These are phyloP conservation scores for Spergularia azorica DNA, from an alignment of 179 eudicot genomes.

Conservation along the genomic window DNA sequence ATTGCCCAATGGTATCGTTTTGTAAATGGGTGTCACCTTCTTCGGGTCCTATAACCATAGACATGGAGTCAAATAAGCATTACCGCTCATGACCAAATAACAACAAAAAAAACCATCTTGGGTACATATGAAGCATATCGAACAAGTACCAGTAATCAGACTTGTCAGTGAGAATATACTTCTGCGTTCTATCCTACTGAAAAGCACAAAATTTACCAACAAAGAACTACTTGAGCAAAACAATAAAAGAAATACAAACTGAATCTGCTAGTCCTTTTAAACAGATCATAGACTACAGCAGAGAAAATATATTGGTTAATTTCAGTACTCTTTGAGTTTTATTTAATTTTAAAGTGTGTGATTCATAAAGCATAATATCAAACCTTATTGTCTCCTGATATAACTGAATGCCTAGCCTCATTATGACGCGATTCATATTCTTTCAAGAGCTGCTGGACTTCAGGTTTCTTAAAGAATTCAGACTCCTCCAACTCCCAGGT, in stretches of 20 bases:
- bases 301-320: not conserved
- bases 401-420: constrained; percentile 37
- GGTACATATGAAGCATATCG: too few relatives aligned
- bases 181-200: too few relatives aligned
- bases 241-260: not conserved
- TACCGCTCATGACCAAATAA: too few relatives aligned
- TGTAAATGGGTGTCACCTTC: too few relatives aligned
- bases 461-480: constrained; percentile 46
- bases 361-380: constrained; percentile 5
- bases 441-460: constrained; percentile 44
- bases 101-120: too few relatives aligned
- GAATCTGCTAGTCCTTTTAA: not conserved
- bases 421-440: constrained; percentile 54
- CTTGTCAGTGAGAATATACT: too few relatives aligned
- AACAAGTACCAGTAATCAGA: too few relatives aligned
- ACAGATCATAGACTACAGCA: not conserved
- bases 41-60: too few relatives aligned
- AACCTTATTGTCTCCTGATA: constrained; percentile 33
- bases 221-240: too few relatives aligned
- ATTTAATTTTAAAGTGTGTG: not conserved
- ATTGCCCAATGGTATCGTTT: too few relatives aligned
- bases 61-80: too few relatives aligned
- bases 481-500: constrained; percentile 80
- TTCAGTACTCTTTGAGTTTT: not conserved
- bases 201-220: too few relatives aligned